Evolutionary conservation across 306 rosid genomes (phyloP).

Genomic region (Pyrus communis): DNA sequence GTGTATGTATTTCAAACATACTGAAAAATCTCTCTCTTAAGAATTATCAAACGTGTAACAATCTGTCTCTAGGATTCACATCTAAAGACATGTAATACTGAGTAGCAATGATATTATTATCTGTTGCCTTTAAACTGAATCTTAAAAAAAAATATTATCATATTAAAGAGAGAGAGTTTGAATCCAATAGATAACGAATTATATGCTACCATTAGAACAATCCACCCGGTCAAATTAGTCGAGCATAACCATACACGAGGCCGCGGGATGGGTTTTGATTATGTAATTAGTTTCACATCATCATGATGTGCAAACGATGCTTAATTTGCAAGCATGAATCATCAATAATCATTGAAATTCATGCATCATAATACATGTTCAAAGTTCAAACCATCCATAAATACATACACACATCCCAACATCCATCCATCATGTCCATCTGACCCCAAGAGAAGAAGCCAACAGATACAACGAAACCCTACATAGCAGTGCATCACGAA

Average conservation of each 20-base stretch:
- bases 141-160: too few species aligned
- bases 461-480: not conserved
- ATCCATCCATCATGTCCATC: slow-evolving; percentile 6
- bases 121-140: too few species aligned
- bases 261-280: too few species aligned
- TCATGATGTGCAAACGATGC: not conserved
- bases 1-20: too few species aligned
- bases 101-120: too few species aligned
- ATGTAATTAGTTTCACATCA: not conserved
- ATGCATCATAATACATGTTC: slow-evolving; percentile 18
- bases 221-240: not conserved
- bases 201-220: too few species aligned
- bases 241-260: not conserved
- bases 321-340: slow-evolving; percentile 12
- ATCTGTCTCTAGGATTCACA: not conserved
- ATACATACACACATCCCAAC: slow-evolving; percentile 23
- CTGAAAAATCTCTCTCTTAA: too few species aligned
- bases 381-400: slow-evolving; percentile 11
- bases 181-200: too few species aligned
- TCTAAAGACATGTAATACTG: not conserved
- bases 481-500: slow-evolving; percentile 24
- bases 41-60: not conserved
- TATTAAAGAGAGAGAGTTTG: too few species aligned
- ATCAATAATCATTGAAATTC: slow-evolving; percentile 14
- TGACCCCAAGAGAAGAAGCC: not conserved